These are phyloP conservation scores for Crithidia fasciculata DNA, from an alignment of 208 protist genomes.

Conservation along the genomic window DNA sequence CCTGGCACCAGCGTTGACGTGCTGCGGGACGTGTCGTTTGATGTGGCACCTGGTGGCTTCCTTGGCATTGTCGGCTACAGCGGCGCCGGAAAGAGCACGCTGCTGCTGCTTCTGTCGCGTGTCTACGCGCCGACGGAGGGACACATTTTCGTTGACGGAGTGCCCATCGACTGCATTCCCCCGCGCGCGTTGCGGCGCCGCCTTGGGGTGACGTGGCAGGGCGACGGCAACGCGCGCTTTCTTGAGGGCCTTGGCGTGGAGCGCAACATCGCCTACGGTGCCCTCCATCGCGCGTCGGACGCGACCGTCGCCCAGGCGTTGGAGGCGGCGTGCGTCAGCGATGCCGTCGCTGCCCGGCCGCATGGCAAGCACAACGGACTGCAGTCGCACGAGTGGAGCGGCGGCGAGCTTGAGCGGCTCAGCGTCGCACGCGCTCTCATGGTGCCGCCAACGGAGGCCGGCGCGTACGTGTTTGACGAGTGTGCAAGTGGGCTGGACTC, in stretches of 20 bases:
- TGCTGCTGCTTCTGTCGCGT: constrained; percentile 64
- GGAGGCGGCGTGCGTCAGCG: constrained; percentile 27
- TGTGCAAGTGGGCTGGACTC: constrained; percentile 73
- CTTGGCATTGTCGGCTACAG: constrained; percentile 77
- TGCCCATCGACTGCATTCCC: constrained; percentile 50
- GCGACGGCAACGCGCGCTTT: constrained; percentile 46
- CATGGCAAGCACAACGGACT: constrained; percentile 39
- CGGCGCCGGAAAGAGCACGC: constrained; percentile 76
- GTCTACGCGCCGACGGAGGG: constrained; percentile 59
- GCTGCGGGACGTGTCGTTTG: constrained; percentile 63
- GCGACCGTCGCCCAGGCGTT: constrained; percentile 38
- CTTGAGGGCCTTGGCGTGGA: constrained; percentile 56
- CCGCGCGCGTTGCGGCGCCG: constrained; percentile 57
- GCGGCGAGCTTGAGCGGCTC: constrained; percentile 72
- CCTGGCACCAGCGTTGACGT: constrained; percentile 39
- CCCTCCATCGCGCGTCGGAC: constrained; percentile 34
- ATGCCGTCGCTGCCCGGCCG: constrained; percentile 47
- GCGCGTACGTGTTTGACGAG: constrained; percentile 70
- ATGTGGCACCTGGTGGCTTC: constrained; percentile 42
- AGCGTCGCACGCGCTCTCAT: constrained; percentile 65
- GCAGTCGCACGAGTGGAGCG: constrained; percentile 51
- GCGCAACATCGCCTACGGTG: constrained; percentile 66
- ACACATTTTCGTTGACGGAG: constrained; percentile 60
- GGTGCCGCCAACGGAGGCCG: constrained; percentile 12
- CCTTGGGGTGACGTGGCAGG: constrained; percentile 73